Conservation (phyloP, 1,139 yeast species). For the Hyphopichia fennica region DNA sequence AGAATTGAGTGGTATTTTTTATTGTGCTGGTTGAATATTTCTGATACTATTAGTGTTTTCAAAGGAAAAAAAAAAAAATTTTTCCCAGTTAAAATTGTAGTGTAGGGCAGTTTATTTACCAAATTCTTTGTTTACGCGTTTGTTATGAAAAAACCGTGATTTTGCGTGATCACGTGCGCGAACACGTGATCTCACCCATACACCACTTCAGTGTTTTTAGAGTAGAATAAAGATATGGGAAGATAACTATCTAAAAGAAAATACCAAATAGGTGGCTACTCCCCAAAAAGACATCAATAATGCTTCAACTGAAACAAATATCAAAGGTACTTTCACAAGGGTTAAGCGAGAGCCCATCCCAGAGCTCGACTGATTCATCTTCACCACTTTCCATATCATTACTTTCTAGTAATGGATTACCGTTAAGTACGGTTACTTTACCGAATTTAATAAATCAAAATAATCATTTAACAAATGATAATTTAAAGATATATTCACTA, state of each 20-base stretch:
- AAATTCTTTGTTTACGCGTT: neutral
- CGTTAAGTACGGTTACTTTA: constrained; percentile 35
- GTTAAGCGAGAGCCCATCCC: constrained; percentile 13
- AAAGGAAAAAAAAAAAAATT: neutral
- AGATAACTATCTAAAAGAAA: too few relatives aligned
- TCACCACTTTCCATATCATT: constrained; percentile 43
- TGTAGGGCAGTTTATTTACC: neutral
- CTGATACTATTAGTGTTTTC: neutral
- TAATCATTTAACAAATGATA: constrained; percentile 30
- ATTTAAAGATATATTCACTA: constrained; percentile 46
- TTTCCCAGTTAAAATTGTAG: neutral
- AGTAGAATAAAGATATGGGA: neutral
- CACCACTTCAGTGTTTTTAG: too few relatives aligned
- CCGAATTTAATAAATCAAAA: constrained; percentile 11
- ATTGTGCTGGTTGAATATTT: neutral
- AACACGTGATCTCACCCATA: neutral
- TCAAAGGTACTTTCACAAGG: constrained; percentile 44
- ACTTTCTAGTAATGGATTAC: constrained; percentile 42
- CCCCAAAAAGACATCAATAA: constrained; percentile 12
- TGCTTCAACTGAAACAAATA: constrained; percentile 52
- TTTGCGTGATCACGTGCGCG: too few relatives aligned
- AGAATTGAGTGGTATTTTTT: too few relatives aligned
- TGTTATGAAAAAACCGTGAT: neutral
- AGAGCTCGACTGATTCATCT: neutral
- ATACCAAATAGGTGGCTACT: too few relatives aligned